These are phyloP conservation scores for Cordyceps farinosa DNA, from an alignment of 2,329 filamentous ascomycete species.

Conservation along the genomic window DNA sequence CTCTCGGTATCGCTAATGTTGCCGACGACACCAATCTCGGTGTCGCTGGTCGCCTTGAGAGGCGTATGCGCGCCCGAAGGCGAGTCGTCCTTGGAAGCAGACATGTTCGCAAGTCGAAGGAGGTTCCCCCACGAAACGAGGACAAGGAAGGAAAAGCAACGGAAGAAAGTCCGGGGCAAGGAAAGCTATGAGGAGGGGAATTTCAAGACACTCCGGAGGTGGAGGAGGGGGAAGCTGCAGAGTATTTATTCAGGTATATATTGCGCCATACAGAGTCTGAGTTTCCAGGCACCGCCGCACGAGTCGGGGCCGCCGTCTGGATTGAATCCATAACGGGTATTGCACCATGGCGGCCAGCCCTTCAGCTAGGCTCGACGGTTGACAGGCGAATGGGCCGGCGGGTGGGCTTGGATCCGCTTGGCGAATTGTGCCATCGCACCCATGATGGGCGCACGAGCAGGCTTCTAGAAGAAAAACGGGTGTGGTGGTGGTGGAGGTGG, in stretches of 20 bases:
- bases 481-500: background rate
- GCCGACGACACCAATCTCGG: constrained; percentile 3
- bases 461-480: constrained; percentile 1
- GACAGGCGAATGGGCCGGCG: background rate
- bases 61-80: constrained; percentile 13
- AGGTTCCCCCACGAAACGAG: background rate
- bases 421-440: constrained; percentile 18
- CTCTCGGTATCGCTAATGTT: constrained; percentile 14
- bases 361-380: background rate
- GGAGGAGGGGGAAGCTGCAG: background rate
- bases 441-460: constrained; percentile 4
- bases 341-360: constrained; percentile 7
- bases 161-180: background rate
- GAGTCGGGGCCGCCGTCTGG: constrained; percentile 6
- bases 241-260: background rate
- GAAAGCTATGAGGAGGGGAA: background rate
- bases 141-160: background rate
- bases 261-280: background rate
- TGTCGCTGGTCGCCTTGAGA: constrained; percentile 12
- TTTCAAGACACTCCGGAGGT: background rate
- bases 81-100: constrained; percentile 7
- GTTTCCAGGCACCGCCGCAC: background rate
- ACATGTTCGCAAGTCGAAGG: background rate
- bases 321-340: constrained; percentile 1
- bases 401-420: constrained; percentile 8